Base-by-base conservation (phyloP, 2,329 filamentous ascomycete species). In the Trichoderma breve region DNA sequence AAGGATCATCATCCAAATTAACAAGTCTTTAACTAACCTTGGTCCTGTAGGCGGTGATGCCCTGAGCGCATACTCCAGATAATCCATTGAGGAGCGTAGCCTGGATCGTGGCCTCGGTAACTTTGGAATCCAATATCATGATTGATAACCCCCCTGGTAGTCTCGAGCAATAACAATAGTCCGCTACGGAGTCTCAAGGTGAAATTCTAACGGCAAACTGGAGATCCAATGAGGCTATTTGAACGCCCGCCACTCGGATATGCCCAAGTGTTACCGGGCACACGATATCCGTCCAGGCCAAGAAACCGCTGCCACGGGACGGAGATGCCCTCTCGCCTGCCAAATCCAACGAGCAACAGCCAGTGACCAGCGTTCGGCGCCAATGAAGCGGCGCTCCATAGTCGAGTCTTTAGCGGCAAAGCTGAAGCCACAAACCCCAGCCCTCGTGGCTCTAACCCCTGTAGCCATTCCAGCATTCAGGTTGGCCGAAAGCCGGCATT, bases 111-210 rank as follows among this genome's bases (percentile, higher is more conserved):
- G 71, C 71, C 36, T 61, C 51, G 11, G 65, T 36, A 43, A 70
- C 66, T n/a, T 70, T 70, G 71, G 67, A 63, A 32, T 72, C 65
- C 60, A 65, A 47, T n/a, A 70, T 58, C n/a, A 62, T 60, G 6
- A 30, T 30, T 61, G 55, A 36, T 24, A 32, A 55, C 24, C 55
- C 24, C 55, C 62, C 60, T 24, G 36, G 43, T 43, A 55, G 18
- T 43, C 24, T 55, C 32, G 24, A 63, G 34, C 24, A 57, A 57
- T 63, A 21, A 60, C 57, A 60, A 34, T n/a, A 61, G 55, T 61
- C 28, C 28, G 55, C 28, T 51, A 43, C 28, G n/a, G 26, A 34
- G 12, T 53, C 36, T 53, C 39, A 47, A 53, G n/a, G 39, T 53
- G 39, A 28, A 51, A 12, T 28, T 57, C 47, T 24, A 64, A 24